phyloP scores from a whole-genome alignment of 345 rosid genomes.

The Citrus unshiu region DNA sequence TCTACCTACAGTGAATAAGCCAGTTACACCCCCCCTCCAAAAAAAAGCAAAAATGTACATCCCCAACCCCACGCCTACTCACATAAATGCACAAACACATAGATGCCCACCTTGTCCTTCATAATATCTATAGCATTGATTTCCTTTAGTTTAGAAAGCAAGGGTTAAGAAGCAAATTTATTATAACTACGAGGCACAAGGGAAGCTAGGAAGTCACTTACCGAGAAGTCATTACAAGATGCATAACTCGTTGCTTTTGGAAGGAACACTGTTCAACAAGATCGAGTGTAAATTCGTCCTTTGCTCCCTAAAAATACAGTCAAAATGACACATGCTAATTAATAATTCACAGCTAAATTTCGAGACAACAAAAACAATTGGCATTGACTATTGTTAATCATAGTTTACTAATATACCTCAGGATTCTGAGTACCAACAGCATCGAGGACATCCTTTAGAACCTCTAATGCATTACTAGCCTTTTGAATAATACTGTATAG shows the following conservation, averaged over 20 bases:
- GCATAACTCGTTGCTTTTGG: slow-evolving; percentile 95
- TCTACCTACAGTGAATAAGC: background rate
- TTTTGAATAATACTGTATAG: slow-evolving; percentile 74
- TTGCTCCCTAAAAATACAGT: slow-evolving; percentile 55
- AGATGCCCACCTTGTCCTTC: background rate
- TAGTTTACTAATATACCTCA: slow-evolving; percentile 44
- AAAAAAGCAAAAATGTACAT: background rate
- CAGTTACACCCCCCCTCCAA: too few species aligned
- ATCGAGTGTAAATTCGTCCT: slow-evolving; percentile 95
- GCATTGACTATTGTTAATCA: background rate
- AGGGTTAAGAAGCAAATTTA: slow-evolving; percentile 1
- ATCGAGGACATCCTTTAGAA: slow-evolving; percentile 84
- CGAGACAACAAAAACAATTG: background rate
- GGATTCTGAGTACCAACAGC: slow-evolving; percentile 79
- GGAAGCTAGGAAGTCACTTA: slow-evolving; percentile 22
- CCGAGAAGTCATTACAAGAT: slow-evolving; percentile 88
- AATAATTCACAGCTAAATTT: slow-evolving; percentile 10
- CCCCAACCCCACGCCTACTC: background rate
- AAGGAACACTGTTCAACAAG: slow-evolving; percentile 98
- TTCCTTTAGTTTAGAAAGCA: background rate
- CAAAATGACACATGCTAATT: background rate
- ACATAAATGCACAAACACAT: background rate
- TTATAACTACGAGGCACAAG: background rate
- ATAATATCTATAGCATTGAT: background rate
- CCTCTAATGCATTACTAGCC: slow-evolving; percentile 81